Evolutionary conservation across 2,329 filamentous ascomycete genomes (phyloP).

Genomic region (Paraphaeosphaeria sporulosa): DNA sequence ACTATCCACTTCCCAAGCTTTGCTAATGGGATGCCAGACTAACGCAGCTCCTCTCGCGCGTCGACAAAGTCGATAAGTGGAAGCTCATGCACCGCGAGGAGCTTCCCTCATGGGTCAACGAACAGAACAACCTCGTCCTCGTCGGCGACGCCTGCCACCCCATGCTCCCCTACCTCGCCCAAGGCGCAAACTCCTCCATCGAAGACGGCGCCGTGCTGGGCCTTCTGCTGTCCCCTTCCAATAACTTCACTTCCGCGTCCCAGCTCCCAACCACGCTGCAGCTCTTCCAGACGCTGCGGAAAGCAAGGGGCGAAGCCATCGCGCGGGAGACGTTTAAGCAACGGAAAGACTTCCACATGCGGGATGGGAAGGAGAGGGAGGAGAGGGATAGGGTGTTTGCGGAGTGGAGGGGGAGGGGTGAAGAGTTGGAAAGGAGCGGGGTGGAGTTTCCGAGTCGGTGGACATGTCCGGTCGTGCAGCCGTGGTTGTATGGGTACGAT

Average conservation of each 20-base stretch:
- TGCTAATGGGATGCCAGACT: constrained; percentile 25
- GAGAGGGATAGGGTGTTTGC: constrained; percentile 64
- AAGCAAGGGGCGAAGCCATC: constrained; percentile 60
- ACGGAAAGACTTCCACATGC: constrained; percentile 49
- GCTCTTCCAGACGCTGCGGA: constrained; percentile 55
- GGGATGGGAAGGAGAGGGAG: constrained; percentile 62
- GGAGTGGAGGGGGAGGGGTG: constrained; percentile 55
- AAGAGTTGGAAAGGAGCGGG: constrained; percentile 39
- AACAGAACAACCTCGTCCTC: constrained; percentile 64
- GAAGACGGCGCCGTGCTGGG: constrained; percentile 73
- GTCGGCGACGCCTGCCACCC: constrained; percentile 34
- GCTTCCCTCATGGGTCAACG: constrained; percentile 48
- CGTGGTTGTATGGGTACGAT: constrained; percentile 39
- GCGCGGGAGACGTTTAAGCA: constrained; percentile 66
- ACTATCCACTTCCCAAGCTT: constrained; percentile 40
- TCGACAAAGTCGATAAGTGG: constrained; percentile 72
- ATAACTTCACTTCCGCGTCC: not conserved
- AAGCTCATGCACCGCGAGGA: constrained; percentile 65
- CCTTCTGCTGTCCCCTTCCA: constrained; percentile 53
- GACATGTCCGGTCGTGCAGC: constrained; percentile 41
- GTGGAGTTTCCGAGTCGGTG: constrained; percentile 68
- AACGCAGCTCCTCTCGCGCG: constrained; percentile 56
- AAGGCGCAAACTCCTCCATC: constrained; percentile 67
- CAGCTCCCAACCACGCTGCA: constrained; percentile 50
- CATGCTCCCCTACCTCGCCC: constrained; percentile 36